A percentile compares a stretch with the other conserved stretches of the same genome.
phyloP scores from a whole-genome alignment of 257 asterid genomes.

The Solanum pennellii region DNA sequence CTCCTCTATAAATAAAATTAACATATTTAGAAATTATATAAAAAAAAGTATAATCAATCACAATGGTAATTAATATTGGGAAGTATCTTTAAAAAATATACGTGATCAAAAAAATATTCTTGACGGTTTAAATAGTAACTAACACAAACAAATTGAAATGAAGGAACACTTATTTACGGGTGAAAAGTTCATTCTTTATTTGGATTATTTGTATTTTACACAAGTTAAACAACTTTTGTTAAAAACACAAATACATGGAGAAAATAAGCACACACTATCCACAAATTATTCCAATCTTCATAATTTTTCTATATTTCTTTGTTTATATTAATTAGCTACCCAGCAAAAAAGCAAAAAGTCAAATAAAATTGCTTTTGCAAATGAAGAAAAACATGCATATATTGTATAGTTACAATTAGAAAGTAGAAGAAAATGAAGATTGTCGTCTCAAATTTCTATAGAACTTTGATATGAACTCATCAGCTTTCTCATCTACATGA shows the following conservation, averaged over 20 bases:
- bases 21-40: too few relatives aligned
- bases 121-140: too few relatives aligned
- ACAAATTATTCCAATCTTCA: neutral
- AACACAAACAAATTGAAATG: neutral
- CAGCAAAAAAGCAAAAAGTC: neutral
- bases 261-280: neutral
- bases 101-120: too few relatives aligned
- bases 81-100: too few relatives aligned
- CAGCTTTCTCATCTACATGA: constrained; percentile 9
- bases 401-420: neutral
- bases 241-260: neutral
- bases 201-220: neutral
- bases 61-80: too few relatives aligned
- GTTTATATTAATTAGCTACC: neutral
- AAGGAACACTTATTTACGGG: neutral
- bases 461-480: constrained; percentile 5
- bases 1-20: too few relatives aligned
- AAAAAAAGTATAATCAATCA: too few relatives aligned
- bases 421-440: neutral
- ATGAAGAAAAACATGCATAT: neutral
- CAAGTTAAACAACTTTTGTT: neutral
- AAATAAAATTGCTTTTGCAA: neutral
- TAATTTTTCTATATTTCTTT: neutral
- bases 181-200: neutral
- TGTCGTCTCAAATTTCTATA: constrained; percentile 6